These are phyloP conservation scores for Sophora flavescens DNA, from an alignment of 306 rosid genomes.

Conservation along the genomic window DNA sequence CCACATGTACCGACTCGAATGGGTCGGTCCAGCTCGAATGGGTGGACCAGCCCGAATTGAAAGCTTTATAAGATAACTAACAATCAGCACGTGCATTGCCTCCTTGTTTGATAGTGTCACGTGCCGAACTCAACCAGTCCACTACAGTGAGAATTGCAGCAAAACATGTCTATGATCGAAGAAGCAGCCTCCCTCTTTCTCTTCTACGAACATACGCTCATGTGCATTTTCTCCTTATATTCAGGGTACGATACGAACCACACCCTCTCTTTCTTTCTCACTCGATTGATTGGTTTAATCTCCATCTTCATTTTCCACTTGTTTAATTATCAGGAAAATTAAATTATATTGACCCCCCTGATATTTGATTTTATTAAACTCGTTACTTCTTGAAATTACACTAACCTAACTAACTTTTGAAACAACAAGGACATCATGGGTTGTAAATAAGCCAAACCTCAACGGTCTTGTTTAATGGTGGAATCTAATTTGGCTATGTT, in stretches of 20 bases:
- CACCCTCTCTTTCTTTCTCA: neutral
- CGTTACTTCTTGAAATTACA: too few relatives aligned
- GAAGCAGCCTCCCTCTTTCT: neutral
- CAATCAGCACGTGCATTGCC: conserved; percentile 53
- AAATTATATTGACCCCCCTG: too few relatives aligned
- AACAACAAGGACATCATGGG: too few relatives aligned
- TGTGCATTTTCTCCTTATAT: conserved; percentile 9
- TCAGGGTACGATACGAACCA: conserved; percentile 35
- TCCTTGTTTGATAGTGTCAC: conserved; percentile 56
- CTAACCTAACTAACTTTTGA: too few relatives aligned
- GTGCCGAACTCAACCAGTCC: conserved; percentile 50
- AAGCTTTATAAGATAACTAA: too few relatives aligned
- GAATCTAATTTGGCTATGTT: conserved; percentile 45
- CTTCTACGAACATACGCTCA: too few relatives aligned
- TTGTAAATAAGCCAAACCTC: too few relatives aligned
- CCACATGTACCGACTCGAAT: too few relatives aligned
- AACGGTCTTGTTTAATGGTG: neutral
- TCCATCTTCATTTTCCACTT: neutral
- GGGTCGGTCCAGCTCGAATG: too few relatives aligned
- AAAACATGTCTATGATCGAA: neutral
- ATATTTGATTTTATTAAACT: too few relatives aligned
- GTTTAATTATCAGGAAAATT: too few relatives aligned
- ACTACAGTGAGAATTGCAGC: conserved; percentile 10
- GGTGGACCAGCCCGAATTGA: too few relatives aligned
- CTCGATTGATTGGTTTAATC: neutral